Evolutionary conservation across 108 stramenopile genomes (phyloP), one percentile per base, ranked within the genome.

Genomic region (Pseudonitzschia multiseries): DNA sequence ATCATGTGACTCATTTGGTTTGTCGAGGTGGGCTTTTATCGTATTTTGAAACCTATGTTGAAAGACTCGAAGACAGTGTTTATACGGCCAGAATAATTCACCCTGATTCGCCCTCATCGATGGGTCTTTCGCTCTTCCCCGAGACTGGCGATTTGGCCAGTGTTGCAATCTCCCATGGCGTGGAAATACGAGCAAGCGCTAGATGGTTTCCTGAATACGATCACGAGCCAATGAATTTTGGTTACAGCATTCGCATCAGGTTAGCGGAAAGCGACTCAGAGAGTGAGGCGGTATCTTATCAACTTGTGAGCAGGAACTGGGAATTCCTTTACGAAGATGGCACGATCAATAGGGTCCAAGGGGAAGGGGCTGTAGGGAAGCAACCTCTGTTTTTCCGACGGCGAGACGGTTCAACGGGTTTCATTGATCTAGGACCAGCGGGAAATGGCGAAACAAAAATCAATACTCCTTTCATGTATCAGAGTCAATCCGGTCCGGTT

Each of bases 141-240:
- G 70, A 71, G 10, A 59, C 57, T 6, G 54, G 54, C 9, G 54
- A 56, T 20, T 43, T 61, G 20, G 66, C 48, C 31, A 51, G 62
- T 22, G 50, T 48, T 51, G 44, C 43, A 9, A 22, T 65, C 46
- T 64, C 72, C 8, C 0, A 64, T 22, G 72, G 72, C 8, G 50
- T 73, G 4, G 72, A 65, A 52, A 29, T 73, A n/a, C 44, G 61
- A 31, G 72, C 72, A 3, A 71, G 70, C 36, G 70, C 70, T n/a
- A 51, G 70, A 22, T 71, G 70, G 70, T 71, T 71, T 60, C 70
- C 70, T 22, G 57, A 54, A 26, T 57, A 13, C 22, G 20, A 20
- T 12, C 33, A 62, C 18, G 61, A 33, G 20, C 32, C 32, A 8
- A 44, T 71, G 40, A 71, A 71, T 59, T 71, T 71, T 42, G 70